Percentiles rank a stretch among this genome's conserved stretches.
phyloP scores from a whole-genome alignment of 805 yeast genomes.

The Candida adriatica region DNA sequence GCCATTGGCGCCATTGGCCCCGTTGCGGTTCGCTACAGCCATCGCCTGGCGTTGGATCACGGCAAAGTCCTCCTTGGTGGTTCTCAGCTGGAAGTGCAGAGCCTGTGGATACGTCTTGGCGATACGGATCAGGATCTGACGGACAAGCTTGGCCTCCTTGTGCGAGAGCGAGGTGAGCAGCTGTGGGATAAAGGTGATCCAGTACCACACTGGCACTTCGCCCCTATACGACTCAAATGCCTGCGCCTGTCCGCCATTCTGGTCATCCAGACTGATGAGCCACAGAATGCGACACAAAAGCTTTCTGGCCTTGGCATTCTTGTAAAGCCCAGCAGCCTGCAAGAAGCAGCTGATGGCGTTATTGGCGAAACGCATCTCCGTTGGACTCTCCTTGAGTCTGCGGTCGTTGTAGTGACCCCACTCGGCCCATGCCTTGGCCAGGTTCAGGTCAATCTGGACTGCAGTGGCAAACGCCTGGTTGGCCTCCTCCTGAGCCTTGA shows the following conservation, averaged over 20 bases:
- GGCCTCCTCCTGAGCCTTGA: constrained; percentile 89
- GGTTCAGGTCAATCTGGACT: constrained; percentile 86
- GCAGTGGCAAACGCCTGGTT: constrained; percentile 98
- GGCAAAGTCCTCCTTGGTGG: constrained; percentile 90
- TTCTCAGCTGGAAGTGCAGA: constrained; percentile 88
- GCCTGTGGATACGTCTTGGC: constrained; percentile 98
- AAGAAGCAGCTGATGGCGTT: constrained; percentile 93
- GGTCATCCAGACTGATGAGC: constrained; percentile 88
- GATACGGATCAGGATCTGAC: constrained; percentile 80
- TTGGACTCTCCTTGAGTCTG: constrained; percentile 76
- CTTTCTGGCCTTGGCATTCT: constrained; percentile 85
- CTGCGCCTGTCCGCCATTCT: constrained; percentile 68
- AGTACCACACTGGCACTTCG: constrained; percentile 98
- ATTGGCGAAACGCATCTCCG: constrained; percentile 76
- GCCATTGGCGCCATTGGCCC: constrained; percentile 16
- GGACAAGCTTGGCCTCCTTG: constrained; percentile 82
- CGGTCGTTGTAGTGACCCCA: constrained; percentile 97
- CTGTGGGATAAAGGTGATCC: constrained; percentile 97
- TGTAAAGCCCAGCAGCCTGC: constrained; percentile 96
- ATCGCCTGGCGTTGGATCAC: constrained; percentile 74
- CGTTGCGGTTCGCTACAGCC: constrained; percentile 41
- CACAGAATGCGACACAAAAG: constrained; percentile 85
- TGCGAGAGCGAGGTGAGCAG: constrained; percentile 83
- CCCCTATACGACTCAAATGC: constrained; percentile 92
- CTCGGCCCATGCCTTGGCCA: constrained; percentile 99